A percentile compares a stretch with the other conserved stretches of the same genome.
Conservation (phyloP, 495 filamentous ascomycete species). For the Penicillium waksmanii region DNA sequence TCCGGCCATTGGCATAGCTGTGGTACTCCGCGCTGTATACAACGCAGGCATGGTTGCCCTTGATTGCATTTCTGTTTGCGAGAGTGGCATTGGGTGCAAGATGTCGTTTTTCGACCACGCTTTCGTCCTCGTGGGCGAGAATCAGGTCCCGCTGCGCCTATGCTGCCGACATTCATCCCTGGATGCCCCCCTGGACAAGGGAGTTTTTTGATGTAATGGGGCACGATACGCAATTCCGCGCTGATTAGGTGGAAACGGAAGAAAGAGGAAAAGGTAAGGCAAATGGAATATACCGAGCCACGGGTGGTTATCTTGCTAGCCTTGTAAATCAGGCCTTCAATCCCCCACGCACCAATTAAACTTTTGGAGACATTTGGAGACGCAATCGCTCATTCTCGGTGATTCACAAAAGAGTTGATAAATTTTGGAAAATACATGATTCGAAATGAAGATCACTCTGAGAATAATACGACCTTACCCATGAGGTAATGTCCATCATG, state of each 20-base stretch:
- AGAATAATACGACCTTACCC: too few species aligned
- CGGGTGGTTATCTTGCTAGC: not conserved
- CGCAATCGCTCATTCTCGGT: not conserved
- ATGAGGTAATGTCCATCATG: too few species aligned
- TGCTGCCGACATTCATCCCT: not conserved
- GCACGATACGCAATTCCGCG: too few species aligned
- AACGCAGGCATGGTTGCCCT: conserved; percentile 17
- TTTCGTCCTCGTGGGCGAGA: conserved; percentile 9
- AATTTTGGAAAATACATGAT: too few species aligned
- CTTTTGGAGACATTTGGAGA: not conserved
- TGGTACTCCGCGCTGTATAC: conserved; percentile 18
- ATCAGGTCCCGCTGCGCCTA: not conserved
- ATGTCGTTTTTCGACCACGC: conserved; percentile 20
- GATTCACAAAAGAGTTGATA: not conserved
- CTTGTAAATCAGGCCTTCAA: not conserved
- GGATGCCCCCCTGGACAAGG: not conserved
- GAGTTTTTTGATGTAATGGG: not conserved
- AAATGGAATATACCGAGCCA: conserved; percentile 3
- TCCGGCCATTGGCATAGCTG: conserved; percentile 18
- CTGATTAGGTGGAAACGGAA: not conserved
- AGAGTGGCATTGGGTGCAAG: conserved; percentile 20
- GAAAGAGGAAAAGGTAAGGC: not conserved
- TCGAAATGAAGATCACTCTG: too few species aligned
- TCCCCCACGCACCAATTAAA: not conserved
- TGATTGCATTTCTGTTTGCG: conserved; percentile 21